Evolutionary conservation across 1,284 basidiomycete species (phyloP), one percentile per base, ranked within the genome.

Genomic region (Termitomyces sp.): DNA sequence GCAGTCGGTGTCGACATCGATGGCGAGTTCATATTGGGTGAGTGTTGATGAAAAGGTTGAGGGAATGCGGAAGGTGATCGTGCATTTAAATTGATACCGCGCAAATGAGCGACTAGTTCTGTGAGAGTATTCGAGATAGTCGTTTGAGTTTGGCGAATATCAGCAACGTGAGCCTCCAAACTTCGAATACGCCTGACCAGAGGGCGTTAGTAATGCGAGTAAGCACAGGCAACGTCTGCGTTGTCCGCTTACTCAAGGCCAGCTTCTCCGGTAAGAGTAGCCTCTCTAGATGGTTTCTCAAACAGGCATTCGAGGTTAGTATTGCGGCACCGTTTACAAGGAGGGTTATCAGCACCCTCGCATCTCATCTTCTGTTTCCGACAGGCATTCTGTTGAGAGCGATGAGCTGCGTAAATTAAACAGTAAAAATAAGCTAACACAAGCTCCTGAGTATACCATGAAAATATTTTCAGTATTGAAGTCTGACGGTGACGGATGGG

Each of bases 341-440:
- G 93, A 26, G 92, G 92, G 60, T 89, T 90, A 68, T 94, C 92
- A 41, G 92, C 91, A 5, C 90, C 91, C 74, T 93, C 88, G 62
- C 88, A 91, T 60, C 88, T 77, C 88, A 91, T 91, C 71, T 91
- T 91, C 71, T 91, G 89, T 64, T 89, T 88, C 60, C 88, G 77
- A 68, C 88, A 90, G 14, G 86, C 86, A 83, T 89, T 89, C 87
- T 89, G 59, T 50, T 37, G 51, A 41, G 42, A 51, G 30, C 52
- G 52, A 46, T 52, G 54, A 46, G 57, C 50, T 48, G 41, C 31
- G 14, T n/a, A 37, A 2, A 26, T 1, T 34, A 14, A 14, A 33
- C 9, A 44, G 40, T 52, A 49, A 49, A 50, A 47, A 44, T 35
- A 46, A 55, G 78, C 81, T 71, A 68, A 91, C 88, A 63, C 88